These are phyloP conservation scores for Microcyclospora tardicrescens DNA, from an alignment of 2,329 filamentous ascomycete genomes.

Conservation along the genomic window DNA sequence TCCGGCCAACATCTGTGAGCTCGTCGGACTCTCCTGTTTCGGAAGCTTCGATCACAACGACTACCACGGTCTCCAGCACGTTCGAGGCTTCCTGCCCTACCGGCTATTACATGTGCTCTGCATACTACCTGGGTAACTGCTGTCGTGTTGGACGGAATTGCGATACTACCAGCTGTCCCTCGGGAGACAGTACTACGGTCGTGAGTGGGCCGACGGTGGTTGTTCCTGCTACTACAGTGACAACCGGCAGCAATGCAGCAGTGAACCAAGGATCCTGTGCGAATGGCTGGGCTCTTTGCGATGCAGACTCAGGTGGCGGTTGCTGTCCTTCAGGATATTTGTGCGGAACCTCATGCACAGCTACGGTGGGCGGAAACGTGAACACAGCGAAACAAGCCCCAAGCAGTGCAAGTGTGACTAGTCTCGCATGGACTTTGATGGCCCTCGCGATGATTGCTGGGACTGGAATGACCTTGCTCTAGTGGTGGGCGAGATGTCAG, in stretches of 20 bases:
- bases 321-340: slow-evolving; percentile 71
- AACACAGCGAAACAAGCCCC: slow-evolving; percentile 36
- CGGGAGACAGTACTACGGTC: slow-evolving; percentile 48
- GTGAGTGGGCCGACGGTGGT: slow-evolving; percentile 57
- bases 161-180: slow-evolving; percentile 64
- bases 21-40: slow-evolving; percentile 9
- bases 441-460: slow-evolving; percentile 20
- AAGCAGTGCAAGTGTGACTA: slow-evolving; percentile 22
- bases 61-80: slow-evolving; percentile 24
- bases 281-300: slow-evolving; percentile 65
- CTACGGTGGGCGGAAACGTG: slow-evolving; percentile 39
- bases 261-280: slow-evolving; percentile 45
- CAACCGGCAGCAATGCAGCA: slow-evolving; percentile 17
- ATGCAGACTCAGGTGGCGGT: slow-evolving; percentile 52
- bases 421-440: slow-evolving; percentile 20
- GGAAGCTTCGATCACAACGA: slow-evolving; percentile 14
- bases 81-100: slow-evolving; percentile 52
- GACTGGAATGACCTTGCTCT: slow-evolving; percentile 28
- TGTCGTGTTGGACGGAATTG: slow-evolving; percentile 82
- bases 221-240: slow-evolving; percentile 34
- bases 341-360: slow-evolving; percentile 61
- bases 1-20: slow-evolving; percentile 8
- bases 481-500: too few relatives aligned
- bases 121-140: slow-evolving; percentile 69
- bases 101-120: slow-evolving; percentile 83